Percentiles rank a stretch among this genome's conserved stretches.
Conservation (phyloP, 768 basidiomycete genomes). For the Phylloporus arenicola region DNA sequence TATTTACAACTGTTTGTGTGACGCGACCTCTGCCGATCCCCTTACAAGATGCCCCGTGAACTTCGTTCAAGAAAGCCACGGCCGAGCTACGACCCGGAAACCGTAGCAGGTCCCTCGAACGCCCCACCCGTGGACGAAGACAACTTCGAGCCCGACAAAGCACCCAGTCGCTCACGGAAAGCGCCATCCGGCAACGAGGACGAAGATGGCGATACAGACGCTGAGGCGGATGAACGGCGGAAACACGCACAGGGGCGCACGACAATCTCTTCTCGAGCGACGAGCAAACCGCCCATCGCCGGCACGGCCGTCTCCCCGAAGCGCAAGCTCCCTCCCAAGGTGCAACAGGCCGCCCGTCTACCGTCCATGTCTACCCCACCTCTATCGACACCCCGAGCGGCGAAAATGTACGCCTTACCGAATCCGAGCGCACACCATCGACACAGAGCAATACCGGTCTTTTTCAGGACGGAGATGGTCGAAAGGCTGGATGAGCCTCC, state of each 20-base stretch:
- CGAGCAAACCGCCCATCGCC: not conserved
- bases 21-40: no score
- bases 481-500: conserved; percentile 57
- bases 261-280: conserved; percentile 3
- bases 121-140: conserved; percentile 14
- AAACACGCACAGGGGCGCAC: conserved; percentile 11
- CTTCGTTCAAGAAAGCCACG: conserved; percentile 52
- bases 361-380: conserved; percentile 6
- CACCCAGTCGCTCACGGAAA: conserved; percentile 24
- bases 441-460: conserved; percentile 63
- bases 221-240: conserved; percentile 13
- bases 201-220: conserved; percentile 22
- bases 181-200: conserved; percentile 33
- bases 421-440: conserved; percentile 67
- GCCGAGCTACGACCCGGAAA: conserved; percentile 43
- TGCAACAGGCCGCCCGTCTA: conserved; percentile 3
- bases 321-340: conserved; percentile 19
- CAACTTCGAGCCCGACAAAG: conserved; percentile 40
- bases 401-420: conserved; percentile 52
- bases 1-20: conserved; percentile 24
- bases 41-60: conserved; percentile 43
- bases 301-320: conserved; percentile 4
- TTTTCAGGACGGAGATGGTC: conserved; percentile 42
- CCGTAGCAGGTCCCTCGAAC: conserved; percentile 40
- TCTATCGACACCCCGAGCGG: conserved; percentile 9